Base-by-base conservation (phyloP, 1,139 yeast species). In the Hyphopichia pseudoburtonii region DNA sequence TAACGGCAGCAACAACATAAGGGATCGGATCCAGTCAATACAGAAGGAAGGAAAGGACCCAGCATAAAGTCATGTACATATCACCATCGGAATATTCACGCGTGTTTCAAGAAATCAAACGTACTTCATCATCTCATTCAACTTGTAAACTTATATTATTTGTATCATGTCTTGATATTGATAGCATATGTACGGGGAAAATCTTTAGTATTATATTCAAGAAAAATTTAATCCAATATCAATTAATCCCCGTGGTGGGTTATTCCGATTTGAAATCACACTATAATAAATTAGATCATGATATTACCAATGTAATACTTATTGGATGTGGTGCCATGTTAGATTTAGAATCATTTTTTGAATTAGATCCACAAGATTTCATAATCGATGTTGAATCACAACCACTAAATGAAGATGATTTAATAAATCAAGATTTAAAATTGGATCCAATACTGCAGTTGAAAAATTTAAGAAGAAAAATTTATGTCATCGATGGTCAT, bases 281-380 rank as follows among this genome's bases (percentile, higher is more conserved):
- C 55, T 90, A 79, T 53, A 43, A 51, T 9, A 74, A 73, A 38
- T 63, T 92, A 30, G 97, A 90, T 51, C 73, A 65, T 9, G 94
- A 87, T 39, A 81, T 92, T n/a, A 64, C 80, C 11, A 89, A 85
- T 52, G 84, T 92, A 10, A 61, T 94, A 4, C 67, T 90, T 32
- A 65, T 94, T 2, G 98, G 98, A 0, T 92, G 97, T 63, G 98
- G 98, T n/a, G 95, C 95, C 12, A 81, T 86, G 76, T 77, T 90
- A 22, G 97, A 94, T 59, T 56, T 94, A 27, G 95, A 87, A 54
- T 73, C 79, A 27, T 87, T 86, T 54, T 70, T 92, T 35, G 90
- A 82, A 21, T 73, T 86, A 8, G 80, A 81, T 39, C 73, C 76
- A 0, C 73, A 72, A 23, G 74, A 75, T 3, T 73, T 62, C 40